Conservation (phyloP, 164 flowering plant species). For the Stephania japonica region DNA sequence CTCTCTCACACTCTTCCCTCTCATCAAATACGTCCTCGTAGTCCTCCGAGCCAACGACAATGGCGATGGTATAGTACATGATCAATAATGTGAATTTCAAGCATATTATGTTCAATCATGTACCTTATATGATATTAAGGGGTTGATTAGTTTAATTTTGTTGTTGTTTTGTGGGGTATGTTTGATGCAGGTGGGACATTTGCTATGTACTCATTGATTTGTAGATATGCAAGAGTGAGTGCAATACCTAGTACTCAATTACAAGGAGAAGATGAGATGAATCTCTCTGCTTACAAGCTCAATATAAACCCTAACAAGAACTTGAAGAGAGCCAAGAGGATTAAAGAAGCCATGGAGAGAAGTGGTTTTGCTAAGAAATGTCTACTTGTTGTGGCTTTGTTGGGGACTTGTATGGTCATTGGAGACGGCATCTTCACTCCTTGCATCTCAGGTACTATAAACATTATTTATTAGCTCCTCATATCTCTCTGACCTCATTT, state of each 20-base stretch:
- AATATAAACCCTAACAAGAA: conserved; percentile 9
- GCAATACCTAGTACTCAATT: conserved; percentile 13
- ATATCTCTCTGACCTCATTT: neutral
- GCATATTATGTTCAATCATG: neutral
- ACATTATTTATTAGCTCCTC: neutral
- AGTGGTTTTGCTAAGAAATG: conserved; percentile 8
- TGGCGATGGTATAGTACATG: conserved; percentile 23
- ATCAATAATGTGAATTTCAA: neutral
- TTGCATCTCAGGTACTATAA: conserved; percentile 22
- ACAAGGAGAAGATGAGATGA: conserved; percentile 13
- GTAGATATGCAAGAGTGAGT: conserved; percentile 16
- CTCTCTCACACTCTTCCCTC: conserved; percentile 27
- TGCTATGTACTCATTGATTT: conserved; percentile 23
- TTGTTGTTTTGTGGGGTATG: neutral
- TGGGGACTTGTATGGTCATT: conserved; percentile 27
- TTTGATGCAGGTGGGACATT: conserved; percentile 21
- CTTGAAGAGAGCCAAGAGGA: conserved; percentile 18
- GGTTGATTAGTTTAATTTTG: neutral
- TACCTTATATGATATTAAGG: neutral
- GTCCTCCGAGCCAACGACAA: conserved; percentile 30
- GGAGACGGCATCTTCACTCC: conserved; percentile 28
- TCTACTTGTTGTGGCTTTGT: conserved; percentile 13
- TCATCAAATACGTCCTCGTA: conserved; percentile 30
- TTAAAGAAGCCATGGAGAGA: conserved; percentile 18
- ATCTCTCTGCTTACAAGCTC: conserved; percentile 14